Conservation (phyloP, 2,329 filamentous ascomycete genomes). For the Cordyceps militaris region DNA sequence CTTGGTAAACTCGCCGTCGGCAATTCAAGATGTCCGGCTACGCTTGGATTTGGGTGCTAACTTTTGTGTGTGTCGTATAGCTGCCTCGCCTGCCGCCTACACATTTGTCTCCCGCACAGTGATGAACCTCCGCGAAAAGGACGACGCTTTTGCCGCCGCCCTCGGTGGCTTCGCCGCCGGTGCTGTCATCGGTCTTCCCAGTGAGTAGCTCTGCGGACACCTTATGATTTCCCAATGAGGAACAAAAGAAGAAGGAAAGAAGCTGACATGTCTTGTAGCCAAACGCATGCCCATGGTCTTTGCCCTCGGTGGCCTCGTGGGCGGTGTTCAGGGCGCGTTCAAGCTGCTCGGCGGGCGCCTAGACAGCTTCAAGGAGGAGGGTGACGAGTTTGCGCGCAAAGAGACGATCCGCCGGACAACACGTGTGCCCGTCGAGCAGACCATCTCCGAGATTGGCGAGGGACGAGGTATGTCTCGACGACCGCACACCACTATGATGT, state of each 20-base stretch:
- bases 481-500: background rate
- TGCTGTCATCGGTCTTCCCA: conserved; percentile 60
- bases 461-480: conserved; percentile 60
- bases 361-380: conserved; percentile 44
- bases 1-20: background rate
- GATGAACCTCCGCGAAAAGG: conserved; percentile 78
- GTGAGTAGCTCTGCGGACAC: conserved; percentile 41
- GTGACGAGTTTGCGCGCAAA: conserved; percentile 69
- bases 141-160: conserved; percentile 69
- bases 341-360: conserved; percentile 61
- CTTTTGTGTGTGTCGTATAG: conserved; percentile 37
- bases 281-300: conserved; percentile 61
- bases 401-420: conserved; percentile 66
- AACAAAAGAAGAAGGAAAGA: background rate
- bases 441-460: conserved; percentile 74
- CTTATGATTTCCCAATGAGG: background rate
- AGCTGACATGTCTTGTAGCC: conserved; percentile 19
- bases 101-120: conserved; percentile 68
- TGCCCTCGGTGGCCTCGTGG: conserved; percentile 55
- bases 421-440: conserved; percentile 70
- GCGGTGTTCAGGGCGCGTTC: conserved; percentile 54
- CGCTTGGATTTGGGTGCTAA: conserved; percentile 9
- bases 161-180: conserved; percentile 73
- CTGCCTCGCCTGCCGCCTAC: conserved; percentile 58
- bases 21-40: background rate